Evolutionary conservation across 1,284 basidiomycete genomes (phyloP).

Genomic region (Athelia sp.): DNA sequence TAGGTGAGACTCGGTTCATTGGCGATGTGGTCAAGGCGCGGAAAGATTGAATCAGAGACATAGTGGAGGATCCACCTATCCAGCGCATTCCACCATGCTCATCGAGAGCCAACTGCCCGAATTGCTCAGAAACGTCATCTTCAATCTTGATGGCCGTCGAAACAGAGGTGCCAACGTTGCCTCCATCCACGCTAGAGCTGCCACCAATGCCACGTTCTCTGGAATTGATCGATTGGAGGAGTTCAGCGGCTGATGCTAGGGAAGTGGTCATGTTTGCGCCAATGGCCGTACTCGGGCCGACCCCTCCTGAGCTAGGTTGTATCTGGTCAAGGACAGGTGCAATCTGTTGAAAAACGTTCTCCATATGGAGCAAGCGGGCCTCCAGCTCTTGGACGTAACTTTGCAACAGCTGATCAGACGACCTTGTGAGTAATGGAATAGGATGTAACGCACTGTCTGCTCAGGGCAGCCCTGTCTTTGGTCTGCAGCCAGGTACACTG

Average conservation of each 20-base stretch:
- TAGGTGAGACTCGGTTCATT: conserved; percentile 71
- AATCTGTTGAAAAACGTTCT: conserved; percentile 71
- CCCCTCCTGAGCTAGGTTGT: conserved; percentile 40
- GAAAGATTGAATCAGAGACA: conserved; percentile 88
- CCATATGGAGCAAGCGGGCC: conserved; percentile 79
- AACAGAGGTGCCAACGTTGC: conserved; percentile 5
- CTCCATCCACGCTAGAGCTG: conserved; percentile 27
- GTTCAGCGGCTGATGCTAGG: conserved; percentile 24
- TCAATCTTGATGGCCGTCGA: conserved; percentile 55
- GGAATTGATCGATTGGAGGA: conserved; percentile 37
- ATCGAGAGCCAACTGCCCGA: conserved; percentile 82
- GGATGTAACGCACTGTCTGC: conserved; percentile 64
- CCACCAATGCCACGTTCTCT: conserved; percentile 26
- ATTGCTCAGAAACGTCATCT: conserved; percentile 70
- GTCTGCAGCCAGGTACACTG: conserved; percentile 84
- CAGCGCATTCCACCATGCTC: conserved; percentile 88
- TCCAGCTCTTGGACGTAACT: conserved; percentile 88
- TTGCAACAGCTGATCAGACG: conserved; percentile 10
- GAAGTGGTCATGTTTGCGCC: conserved; percentile 22
- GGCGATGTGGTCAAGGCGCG: conserved; percentile 69
- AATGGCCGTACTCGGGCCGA: conserved; percentile 24
- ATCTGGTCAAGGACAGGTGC: conserved; percentile 71
- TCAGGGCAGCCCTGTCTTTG: conserved; percentile 79
- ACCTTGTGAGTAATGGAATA: conserved; percentile 12
- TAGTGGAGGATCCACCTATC: conserved; percentile 88